phyloP scores from a whole-genome alignment of 2,329 filamentous ascomycete genomes.

The Pseudogymnoascus sp. region DNA sequence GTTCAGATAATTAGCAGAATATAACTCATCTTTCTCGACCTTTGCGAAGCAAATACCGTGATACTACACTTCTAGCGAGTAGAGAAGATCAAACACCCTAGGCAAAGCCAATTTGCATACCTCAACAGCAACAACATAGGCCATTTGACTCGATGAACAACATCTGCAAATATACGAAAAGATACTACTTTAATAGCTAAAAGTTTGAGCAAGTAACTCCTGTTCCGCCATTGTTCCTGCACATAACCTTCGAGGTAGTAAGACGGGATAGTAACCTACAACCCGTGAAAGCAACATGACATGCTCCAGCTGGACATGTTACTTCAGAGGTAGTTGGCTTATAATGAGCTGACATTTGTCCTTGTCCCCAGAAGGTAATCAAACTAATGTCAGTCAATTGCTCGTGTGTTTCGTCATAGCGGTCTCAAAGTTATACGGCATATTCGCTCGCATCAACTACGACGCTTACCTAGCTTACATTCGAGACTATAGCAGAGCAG shows the following conservation, averaged over 20 bases:
- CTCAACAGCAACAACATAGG: background rate
- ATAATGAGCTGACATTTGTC: constrained; percentile 30
- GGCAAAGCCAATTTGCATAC: no score
- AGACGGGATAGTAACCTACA: constrained; percentile 29
- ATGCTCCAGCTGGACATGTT: constrained; percentile 32
- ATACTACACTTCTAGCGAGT: no score
- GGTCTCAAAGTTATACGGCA: constrained; percentile 37
- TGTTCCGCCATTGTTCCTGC: constrained; percentile 25
- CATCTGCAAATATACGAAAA: background rate
- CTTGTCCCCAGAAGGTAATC: constrained; percentile 31
- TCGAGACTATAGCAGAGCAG: constrained; percentile 31
- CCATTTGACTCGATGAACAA: background rate
- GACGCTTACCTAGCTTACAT: constrained; percentile 34
- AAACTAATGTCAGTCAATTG: constrained; percentile 34
- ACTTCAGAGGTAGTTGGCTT: constrained; percentile 29
- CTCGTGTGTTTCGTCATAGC: constrained; percentile 29
- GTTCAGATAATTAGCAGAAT: no score
- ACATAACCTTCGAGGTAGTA: constrained; percentile 27
- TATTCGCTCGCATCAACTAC: constrained; percentile 33
- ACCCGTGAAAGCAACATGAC: constrained; percentile 27
- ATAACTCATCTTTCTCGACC: no score
- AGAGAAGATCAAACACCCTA: no score
- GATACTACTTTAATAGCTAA: background rate
- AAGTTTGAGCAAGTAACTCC: background rate
- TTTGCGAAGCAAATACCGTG: no score